Conservation (phyloP, 345 rosid species). For the Acer negundo region DNA sequence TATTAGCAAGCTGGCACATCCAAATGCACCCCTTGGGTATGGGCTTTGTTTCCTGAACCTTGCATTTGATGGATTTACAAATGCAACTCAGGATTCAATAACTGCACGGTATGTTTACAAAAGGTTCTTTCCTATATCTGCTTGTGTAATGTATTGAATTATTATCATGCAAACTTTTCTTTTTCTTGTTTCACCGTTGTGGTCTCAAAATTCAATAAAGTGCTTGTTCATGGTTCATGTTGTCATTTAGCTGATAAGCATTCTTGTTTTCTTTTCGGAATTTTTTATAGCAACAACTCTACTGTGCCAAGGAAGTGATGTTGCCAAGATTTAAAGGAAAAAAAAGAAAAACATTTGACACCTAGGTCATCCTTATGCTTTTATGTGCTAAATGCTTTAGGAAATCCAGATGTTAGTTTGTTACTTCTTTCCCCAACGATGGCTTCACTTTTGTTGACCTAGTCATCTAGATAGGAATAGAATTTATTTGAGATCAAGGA, state of each 20-base stretch:
- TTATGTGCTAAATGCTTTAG: not conserved
- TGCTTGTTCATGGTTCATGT: not conserved
- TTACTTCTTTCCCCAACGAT: no score
- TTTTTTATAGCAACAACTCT: not conserved
- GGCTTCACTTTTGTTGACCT: not conserved
- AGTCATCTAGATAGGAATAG: not conserved
- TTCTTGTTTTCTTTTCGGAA: not conserved
- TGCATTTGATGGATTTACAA: constrained; percentile 96
- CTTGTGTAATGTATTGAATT: not conserved
- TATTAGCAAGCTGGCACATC: constrained; percentile 90
- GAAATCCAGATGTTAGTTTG: not conserved
- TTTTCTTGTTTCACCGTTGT: not conserved
- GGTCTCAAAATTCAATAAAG: not conserved
- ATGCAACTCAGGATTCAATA: constrained; percentile 96
- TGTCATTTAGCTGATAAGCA: not conserved
- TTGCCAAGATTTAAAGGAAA: not conserved
- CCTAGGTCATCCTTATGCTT: not conserved
- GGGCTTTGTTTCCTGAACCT: constrained; percentile 92
- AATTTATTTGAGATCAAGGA: not conserved
- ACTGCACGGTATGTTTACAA: constrained; percentile 54
- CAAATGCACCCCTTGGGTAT: constrained; percentile 95
- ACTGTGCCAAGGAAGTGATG: not conserved
- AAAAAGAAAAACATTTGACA: no score
- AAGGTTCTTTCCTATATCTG: not conserved
- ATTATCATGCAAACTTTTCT: not conserved